Conservation (phyloP, 2,329 filamentous ascomycete genomes). For the Verticillium albo-atrum region DNA sequence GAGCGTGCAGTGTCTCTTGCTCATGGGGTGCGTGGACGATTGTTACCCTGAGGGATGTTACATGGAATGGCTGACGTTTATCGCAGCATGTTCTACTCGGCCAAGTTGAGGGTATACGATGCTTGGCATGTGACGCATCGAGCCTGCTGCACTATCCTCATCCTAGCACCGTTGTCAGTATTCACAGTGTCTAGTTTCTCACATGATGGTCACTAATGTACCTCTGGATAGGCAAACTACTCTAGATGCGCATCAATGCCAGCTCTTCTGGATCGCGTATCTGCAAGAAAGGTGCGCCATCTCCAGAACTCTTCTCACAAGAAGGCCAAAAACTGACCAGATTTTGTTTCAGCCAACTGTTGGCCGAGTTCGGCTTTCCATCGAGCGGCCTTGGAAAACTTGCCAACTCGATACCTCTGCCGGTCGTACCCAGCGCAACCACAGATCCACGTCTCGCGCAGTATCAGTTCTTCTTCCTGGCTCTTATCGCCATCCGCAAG, state of each 20-base stretch:
- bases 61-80: neutral
- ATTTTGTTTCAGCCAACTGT: neutral
- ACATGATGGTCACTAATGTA: neutral
- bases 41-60: too few relatives aligned
- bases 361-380: constrained; percentile 5
- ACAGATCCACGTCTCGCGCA: neutral
- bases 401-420: constrained; percentile 1
- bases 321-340: neutral
- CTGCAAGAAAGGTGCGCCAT: constrained; percentile 3
- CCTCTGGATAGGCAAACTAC: neutral
- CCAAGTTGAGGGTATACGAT: constrained; percentile 2
- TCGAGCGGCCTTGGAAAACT: constrained; percentile 2
- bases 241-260: constrained; percentile 2
- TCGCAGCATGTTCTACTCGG: neutral
- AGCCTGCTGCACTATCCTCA: neutral
- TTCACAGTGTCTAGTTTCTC: neutral
- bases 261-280: constrained; percentile 6
- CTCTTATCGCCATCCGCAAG: constrained; percentile 6
- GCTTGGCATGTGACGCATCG: constrained; percentile 1
- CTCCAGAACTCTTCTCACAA: neutral
- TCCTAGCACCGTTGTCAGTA: constrained; percentile 1
- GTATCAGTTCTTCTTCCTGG: constrained; percentile 7
- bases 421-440: neutral
- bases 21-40: constrained; percentile 5
- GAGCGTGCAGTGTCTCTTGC: constrained; percentile 6